Percentiles rank a stretch among this genome's conserved stretches.
phyloP scores from a whole-genome alignment of 1,284 basidiomycete genomes.

The Austroboletus novae-zelandiae region DNA sequence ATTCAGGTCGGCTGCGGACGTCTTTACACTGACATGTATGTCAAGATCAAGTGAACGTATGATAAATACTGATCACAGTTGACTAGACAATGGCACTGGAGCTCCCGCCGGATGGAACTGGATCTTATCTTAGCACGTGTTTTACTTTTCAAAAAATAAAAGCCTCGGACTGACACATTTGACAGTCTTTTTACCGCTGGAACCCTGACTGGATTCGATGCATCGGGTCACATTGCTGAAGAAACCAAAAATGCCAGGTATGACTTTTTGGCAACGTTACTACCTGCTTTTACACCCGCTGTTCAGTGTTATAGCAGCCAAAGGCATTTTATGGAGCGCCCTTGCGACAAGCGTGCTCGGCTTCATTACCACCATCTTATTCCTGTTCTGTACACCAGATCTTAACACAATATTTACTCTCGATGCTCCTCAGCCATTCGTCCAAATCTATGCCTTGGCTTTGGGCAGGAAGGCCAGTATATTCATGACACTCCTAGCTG shows the following conservation, averaged over 20 bases:
- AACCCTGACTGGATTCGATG: slow-evolving; percentile 84
- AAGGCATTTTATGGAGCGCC: slow-evolving; percentile 74
- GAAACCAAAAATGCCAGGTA: slow-evolving; percentile 86
- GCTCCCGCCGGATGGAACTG: slow-evolving; percentile 85
- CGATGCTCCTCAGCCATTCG: slow-evolving; percentile 83
- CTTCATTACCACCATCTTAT: slow-evolving; percentile 74
- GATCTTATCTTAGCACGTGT: slow-evolving; percentile 70
- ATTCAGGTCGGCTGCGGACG: slow-evolving; percentile 74
- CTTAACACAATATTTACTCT: slow-evolving; percentile 71
- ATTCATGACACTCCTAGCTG: slow-evolving; percentile 82
- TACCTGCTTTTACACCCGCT: background rate
- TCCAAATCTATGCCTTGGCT: slow-evolving; percentile 78
- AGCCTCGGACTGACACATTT: slow-evolving; percentile 1
- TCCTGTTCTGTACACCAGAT: slow-evolving; percentile 83
- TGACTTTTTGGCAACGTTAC: background rate
- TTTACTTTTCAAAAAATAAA: too few relatives aligned
- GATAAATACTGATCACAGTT: slow-evolving; percentile 3
- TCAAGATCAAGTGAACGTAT: slow-evolving; percentile 10
- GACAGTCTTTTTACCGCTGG: slow-evolving; percentile 78
- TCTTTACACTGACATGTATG: slow-evolving; percentile 79
- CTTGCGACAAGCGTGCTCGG: slow-evolving; percentile 73
- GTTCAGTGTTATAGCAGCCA: slow-evolving; percentile 67
- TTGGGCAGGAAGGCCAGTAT: slow-evolving; percentile 73
- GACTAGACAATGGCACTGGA: slow-evolving; percentile 79
- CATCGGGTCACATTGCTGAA: slow-evolving; percentile 85